Evolutionary conservation across 2,329 filamentous ascomycete species (phyloP), one percentile per base, ranked within the genome.

Genomic region (Ophiostoma sp.): DNA sequence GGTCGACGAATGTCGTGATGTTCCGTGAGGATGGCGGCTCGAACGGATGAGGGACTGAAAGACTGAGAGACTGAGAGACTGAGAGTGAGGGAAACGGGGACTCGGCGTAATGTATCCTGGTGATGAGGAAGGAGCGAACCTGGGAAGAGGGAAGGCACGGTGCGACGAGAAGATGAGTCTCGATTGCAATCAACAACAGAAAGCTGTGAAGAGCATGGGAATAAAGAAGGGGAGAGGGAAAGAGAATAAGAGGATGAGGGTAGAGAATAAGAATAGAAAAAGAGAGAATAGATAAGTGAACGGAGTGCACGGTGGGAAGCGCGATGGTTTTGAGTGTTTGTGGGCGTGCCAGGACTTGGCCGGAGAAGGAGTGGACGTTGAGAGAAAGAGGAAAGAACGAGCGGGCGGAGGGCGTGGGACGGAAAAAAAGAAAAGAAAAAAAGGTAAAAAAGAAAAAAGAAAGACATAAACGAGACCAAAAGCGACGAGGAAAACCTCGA

Each of bases 321-420:
- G 45, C 64, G 64, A 52, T 65, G 64, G 64, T 65, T 65, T 65
- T 52, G 44, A 65, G 45, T 52, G 7, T 45, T 38, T 45, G 63
- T 63, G n/a, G 12, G 4, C 18, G 12, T 49, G 16, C 42, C 42
- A 62, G 58, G 58, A 62, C 58, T 62, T 64, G 62, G 62, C 62
- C 62, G 62, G 44, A 65, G 42, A 65, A 65, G 63, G 42, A 49
- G 62, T 64, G 38, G 62, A 64, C 62, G 63, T 45, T 47, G 63
- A 44, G 16, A 64, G 60, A 27, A 42, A 18, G 36, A 42, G 60
- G 52, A 18, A 64, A 40, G 63, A 47, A 47, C 42, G 42, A 63
- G 45, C 41, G 64, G 64, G 36, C 45, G 45, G 45, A 52, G 18
- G 60, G 44, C 44, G 36, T 52, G 45, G 27, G 44, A 65, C 9